These are phyloP conservation scores for Moesziomyces aphidis DNA, from an alignment of 1,284 basidiomycete genomes.

Conservation along the genomic window DNA sequence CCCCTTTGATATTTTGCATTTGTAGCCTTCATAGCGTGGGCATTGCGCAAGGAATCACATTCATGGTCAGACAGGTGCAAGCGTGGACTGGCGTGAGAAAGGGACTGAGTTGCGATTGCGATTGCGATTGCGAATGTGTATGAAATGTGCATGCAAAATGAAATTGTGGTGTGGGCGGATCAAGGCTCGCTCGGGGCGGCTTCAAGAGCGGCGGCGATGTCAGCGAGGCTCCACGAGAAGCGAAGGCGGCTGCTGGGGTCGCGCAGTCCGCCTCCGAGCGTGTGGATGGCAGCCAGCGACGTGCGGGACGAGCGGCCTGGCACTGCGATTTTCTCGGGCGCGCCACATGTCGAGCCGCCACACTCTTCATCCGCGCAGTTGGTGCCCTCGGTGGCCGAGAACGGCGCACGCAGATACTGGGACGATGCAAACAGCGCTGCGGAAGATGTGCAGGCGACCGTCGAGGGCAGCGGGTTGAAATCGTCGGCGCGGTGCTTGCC, in stretches of 20 bases:
- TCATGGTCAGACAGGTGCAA: too few species aligned
- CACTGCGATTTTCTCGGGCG: background rate
- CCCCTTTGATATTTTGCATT: background rate
- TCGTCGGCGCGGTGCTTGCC: slow-evolving; percentile 59
- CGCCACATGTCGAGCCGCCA: slow-evolving; percentile 7
- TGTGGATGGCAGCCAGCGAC: background rate
- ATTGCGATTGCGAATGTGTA: too few species aligned
- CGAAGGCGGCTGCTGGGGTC: slow-evolving; percentile 29
- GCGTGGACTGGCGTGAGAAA: too few species aligned
- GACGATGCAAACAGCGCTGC: slow-evolving; percentile 4
- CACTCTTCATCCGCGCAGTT: slow-evolving; percentile 6
- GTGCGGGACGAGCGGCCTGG: background rate
- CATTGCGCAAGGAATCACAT: too few species aligned
- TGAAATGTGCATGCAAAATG: background rate
- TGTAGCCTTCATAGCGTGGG: too few species aligned
- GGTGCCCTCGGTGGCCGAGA: background rate
- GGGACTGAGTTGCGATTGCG: too few species aligned
- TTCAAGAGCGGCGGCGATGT: slow-evolving; percentile 13
- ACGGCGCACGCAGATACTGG: slow-evolving; percentile 29
- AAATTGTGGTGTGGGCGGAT: background rate
- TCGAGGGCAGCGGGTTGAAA: slow-evolving; percentile 48
- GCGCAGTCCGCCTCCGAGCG: slow-evolving; percentile 17
- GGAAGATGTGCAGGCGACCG: slow-evolving; percentile 14
- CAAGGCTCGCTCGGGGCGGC: background rate
- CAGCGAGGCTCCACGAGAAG: slow-evolving; percentile 25